Evolutionary conservation across 192 early-diverging fungal species (phyloP).

Genomic region (Podila verticillata): DNA sequence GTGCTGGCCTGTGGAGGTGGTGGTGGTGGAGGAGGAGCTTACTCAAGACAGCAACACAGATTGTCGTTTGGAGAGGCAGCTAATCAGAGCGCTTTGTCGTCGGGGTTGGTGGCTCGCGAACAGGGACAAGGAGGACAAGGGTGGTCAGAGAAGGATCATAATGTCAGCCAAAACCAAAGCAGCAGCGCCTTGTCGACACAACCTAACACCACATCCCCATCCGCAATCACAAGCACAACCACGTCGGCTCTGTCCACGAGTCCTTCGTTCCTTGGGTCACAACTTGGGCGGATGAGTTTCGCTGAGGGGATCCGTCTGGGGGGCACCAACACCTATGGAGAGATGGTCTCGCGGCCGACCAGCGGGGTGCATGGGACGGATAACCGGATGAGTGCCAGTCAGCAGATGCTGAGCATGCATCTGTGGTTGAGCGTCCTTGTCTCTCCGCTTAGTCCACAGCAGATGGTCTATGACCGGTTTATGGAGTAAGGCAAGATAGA

Average conservation of each 20-base stretch:
- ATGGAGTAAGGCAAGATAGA: not conserved
- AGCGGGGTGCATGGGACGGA: constrained; percentile 1
- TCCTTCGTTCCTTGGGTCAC: not conserved
- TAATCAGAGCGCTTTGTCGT: not conserved
- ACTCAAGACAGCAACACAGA: not conserved
- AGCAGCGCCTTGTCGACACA: not conserved
- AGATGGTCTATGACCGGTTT: constrained; percentile 35
- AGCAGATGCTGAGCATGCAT: constrained; percentile 50
- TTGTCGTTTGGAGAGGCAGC: not conserved
- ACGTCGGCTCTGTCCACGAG: not conserved
- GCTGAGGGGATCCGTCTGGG: not conserved
- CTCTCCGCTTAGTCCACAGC: constrained; percentile 41
- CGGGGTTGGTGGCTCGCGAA: not conserved
- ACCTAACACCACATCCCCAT: constrained; percentile 3
- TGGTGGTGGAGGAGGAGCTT: too few relatives aligned
- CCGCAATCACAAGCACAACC: not conserved
- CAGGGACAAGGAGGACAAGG: not conserved
- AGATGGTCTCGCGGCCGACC: constrained; percentile 13
- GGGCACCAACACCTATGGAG: not conserved
- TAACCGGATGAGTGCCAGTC: constrained; percentile 20
- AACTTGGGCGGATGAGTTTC: not conserved
- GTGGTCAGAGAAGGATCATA: not conserved
- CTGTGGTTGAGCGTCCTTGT: constrained; percentile 46
- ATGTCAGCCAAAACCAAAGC: not conserved
- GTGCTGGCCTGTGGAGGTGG: constrained; percentile 13